phyloP scores from a whole-genome alignment of 805 yeast genomes.

The Wickerhamomyces xylosicus region DNA sequence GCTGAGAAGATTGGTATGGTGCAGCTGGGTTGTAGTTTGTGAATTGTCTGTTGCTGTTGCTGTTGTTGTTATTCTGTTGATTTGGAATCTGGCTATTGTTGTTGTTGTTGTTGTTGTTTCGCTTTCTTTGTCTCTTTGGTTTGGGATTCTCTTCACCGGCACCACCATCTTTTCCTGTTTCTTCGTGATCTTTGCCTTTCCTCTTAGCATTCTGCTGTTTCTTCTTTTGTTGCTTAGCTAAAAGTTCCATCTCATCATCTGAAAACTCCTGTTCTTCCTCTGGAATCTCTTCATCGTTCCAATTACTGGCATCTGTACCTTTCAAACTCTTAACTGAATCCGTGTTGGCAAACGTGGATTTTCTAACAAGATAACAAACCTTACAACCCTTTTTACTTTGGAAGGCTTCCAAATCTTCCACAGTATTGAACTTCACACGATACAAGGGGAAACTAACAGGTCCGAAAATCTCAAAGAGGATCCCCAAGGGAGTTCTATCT shows the following conservation, averaged over 20 bases:
- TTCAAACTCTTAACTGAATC: constrained; percentile 56
- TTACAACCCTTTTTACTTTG: constrained; percentile 39
- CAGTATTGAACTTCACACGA: constrained; percentile 54
- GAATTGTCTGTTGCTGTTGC: neutral
- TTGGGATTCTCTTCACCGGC: neutral
- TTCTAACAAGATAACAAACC: constrained; percentile 72
- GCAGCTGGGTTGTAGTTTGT: neutral
- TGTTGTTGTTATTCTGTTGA: constrained; percentile 1
- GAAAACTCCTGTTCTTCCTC: constrained; percentile 92
- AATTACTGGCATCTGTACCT: constrained; percentile 93
- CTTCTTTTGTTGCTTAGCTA: constrained; percentile 46
- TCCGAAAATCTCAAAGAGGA: constrained; percentile 83
- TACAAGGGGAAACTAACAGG: constrained; percentile 74
- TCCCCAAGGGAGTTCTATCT: constrained; percentile 63
- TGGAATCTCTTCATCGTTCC: constrained; percentile 89
- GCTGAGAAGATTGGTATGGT: neutral
- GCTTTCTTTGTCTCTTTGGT: neutral
- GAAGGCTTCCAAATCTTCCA: constrained; percentile 37
- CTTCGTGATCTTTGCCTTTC: constrained; percentile 8
- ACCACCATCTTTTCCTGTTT: neutral
- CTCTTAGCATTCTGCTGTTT: constrained; percentile 13
- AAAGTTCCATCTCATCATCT: constrained; percentile 85
- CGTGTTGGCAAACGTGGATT: constrained; percentile 71
- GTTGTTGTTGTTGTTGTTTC: neutral
- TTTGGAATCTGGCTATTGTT: neutral